Evolutionary conservation across 345 rosid genomes (phyloP), one percentile per base, ranked within the genome.

Genomic region (Hirschfeldia incana): DNA sequence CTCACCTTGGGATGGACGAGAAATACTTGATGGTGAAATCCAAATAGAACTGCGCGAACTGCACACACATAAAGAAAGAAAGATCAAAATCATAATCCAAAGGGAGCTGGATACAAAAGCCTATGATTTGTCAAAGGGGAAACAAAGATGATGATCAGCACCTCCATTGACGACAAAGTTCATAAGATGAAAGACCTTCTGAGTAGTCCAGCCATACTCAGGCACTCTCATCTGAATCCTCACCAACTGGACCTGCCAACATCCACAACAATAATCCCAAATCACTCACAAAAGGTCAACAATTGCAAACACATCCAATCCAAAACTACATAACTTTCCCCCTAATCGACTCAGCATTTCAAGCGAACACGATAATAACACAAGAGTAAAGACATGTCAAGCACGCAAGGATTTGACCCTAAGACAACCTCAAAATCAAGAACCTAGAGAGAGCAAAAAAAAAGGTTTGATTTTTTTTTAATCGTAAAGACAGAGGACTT

Each of bases 151-250:
- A 39, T 39, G 30, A 29, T 29, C 3, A 29, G 1, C 0, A 94
- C 98, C 98, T 91, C 98, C 98, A 83, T 94, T 94, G 74, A 92
- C 98, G 79, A 94, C 87, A 72, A 94, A 90, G 83, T 94, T 94
- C 98, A 95, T 91, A 77, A 95, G 92, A 85, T 95, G 98, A 82
- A 95, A 95, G 80, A 95, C 96, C 82, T 95, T 95, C 85, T 93
- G 99, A 13, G 96, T 95, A 1, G 97, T 95, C 99, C 99, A 93
- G 46, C 99, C 97, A 74, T 95, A 90, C 73, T 95, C 99, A 0
- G 99, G 99, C 81, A 95, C 99, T 91, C 99, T 91, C 88, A 86
- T 81, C 78, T 92, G 94, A 17, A 95, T 95, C 87, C 98, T 87
- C 28, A 93, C 83, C 73, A 95, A 81, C 83, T 93, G 99, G 73